Evolutionary conservation across 176 grass and related monocot species (phyloP).

Genomic region (Hsuehochloa calcarea): DNA sequence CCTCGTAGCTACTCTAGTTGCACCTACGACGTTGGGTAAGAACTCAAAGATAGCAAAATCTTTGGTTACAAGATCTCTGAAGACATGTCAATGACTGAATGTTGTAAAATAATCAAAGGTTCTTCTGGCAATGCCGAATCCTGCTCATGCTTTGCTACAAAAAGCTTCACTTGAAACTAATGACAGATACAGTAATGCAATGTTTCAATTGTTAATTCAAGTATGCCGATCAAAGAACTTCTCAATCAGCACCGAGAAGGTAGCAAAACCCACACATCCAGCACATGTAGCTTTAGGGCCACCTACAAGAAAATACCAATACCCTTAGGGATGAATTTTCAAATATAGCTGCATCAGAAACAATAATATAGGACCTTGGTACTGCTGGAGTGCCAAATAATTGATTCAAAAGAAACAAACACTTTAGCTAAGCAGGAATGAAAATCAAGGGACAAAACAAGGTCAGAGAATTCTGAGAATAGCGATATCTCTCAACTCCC

Average conservation of each 20-base stretch:
- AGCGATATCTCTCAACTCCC: not conserved
- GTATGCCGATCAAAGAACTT: constrained; percentile 87
- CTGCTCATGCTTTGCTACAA: constrained; percentile 32
- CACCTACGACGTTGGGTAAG: not conserved
- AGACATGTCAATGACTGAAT: constrained; percentile 26
- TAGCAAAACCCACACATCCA: constrained; percentile 88
- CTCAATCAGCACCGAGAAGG: constrained; percentile 88
- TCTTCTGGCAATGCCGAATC: not conserved
- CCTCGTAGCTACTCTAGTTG: not conserved
- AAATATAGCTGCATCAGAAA: not conserved
- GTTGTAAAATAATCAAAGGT: not conserved
- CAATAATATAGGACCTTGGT: not conserved
- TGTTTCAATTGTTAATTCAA: constrained; percentile 35
- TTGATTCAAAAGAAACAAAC: not conserved
- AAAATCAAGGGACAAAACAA: not conserved
- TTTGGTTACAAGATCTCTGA: not conserved
- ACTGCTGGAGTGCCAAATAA: not conserved
- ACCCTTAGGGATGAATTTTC: constrained; percentile 6
- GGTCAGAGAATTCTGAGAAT: too few species aligned
- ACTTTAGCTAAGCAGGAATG: not conserved
- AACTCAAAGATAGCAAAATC: not conserved
- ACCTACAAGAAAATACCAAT: constrained; percentile 58
- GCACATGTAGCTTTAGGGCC: constrained; percentile 82
- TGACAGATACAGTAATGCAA: not conserved
- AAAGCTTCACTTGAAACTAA: constrained; percentile 16